These are phyloP conservation scores for Cadophora sp. DNA, from an alignment of 2,329 filamentous ascomycete species.

Conservation along the genomic window DNA sequence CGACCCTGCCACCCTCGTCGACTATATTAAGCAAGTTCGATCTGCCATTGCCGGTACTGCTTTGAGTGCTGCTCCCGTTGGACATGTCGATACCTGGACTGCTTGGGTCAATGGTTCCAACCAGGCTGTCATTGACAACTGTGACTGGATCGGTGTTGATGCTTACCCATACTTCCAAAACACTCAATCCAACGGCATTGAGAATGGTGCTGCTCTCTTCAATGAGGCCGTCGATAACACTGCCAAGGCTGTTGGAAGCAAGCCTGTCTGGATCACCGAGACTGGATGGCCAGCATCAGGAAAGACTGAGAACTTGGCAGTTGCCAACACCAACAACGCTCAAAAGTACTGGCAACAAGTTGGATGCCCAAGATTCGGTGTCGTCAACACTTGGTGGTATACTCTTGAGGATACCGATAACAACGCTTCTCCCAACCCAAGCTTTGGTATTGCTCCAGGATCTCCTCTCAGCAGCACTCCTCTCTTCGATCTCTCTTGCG, in stretches of 20 bases:
- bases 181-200: conserved; percentile 70
- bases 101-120: conserved; percentile 78
- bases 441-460: conserved; percentile 71
- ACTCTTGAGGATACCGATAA: conserved; percentile 71
- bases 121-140: conserved; percentile 68
- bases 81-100: conserved; percentile 91
- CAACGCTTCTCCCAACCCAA: conserved; percentile 65
- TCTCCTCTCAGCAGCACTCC: conserved; percentile 59
- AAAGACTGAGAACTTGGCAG: conserved; percentile 63
- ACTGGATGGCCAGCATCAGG: conserved; percentile 86
- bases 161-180: conserved; percentile 85
- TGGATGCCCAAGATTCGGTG: conserved; percentile 73
- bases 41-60: conserved; percentile 66
- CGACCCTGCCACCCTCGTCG: conserved; percentile 65
- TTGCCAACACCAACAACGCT: conserved; percentile 71
- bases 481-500: conserved; percentile 69
- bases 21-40: conserved; percentile 75
- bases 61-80: conserved; percentile 65
- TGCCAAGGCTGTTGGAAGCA: conserved; percentile 63
- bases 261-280: conserved; percentile 86
- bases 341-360: conserved; percentile 82
- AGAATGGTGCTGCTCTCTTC: conserved; percentile 70
- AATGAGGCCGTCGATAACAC: conserved; percentile 69
- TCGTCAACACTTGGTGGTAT: conserved; percentile 77
- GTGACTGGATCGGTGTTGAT: conserved; percentile 85